Evolutionary conservation across 192 early-diverging fungal species (phyloP).

Genomic region (Coemansia asiatica): DNA sequence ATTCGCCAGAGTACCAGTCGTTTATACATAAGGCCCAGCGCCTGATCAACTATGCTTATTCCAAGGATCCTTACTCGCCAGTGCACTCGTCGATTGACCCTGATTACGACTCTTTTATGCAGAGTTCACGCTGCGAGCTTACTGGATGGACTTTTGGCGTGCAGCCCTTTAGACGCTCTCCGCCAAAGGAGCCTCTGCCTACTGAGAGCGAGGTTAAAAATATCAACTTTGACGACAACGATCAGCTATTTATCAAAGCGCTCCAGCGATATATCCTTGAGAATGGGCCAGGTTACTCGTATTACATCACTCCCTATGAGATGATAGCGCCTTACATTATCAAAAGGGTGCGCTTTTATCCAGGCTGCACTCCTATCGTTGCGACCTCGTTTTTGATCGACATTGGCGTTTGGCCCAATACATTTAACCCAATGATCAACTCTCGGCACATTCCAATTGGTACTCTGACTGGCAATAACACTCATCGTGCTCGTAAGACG

Average conservation of each 20-base stretch:
- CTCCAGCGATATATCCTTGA: slow-evolving; percentile 52
- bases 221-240: slow-evolving; percentile 48
- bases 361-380: slow-evolving; percentile 50
- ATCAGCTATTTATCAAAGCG: slow-evolving; percentile 59
- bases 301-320: slow-evolving; percentile 40
- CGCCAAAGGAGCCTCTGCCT: slow-evolving; percentile 1
- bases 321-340: slow-evolving; percentile 58
- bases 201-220: slow-evolving; percentile 14
- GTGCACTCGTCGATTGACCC: slow-evolving; percentile 24
- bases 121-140: slow-evolving; percentile 19
- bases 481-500: neutral
- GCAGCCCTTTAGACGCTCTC: slow-evolving; percentile 3
- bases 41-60: slow-evolving; percentile 35
- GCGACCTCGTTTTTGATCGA: slow-evolving; percentile 69
- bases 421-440: slow-evolving; percentile 65
- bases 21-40: slow-evolving; percentile 57
- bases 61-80: slow-evolving; percentile 18
- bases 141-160: slow-evolving; percentile 21
- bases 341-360: slow-evolving; percentile 61
- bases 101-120: slow-evolving; percentile 10
- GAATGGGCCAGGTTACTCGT: slow-evolving; percentile 28
- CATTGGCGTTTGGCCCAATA: slow-evolving; percentile 77
- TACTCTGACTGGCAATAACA: slow-evolving; percentile 39
- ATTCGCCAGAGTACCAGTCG: slow-evolving; percentile 37
- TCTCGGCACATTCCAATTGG: slow-evolving; percentile 47